Conservation (phyloP, 2,329 filamentous ascomycete genomes). For the Emergomyces orientalis region DNA sequence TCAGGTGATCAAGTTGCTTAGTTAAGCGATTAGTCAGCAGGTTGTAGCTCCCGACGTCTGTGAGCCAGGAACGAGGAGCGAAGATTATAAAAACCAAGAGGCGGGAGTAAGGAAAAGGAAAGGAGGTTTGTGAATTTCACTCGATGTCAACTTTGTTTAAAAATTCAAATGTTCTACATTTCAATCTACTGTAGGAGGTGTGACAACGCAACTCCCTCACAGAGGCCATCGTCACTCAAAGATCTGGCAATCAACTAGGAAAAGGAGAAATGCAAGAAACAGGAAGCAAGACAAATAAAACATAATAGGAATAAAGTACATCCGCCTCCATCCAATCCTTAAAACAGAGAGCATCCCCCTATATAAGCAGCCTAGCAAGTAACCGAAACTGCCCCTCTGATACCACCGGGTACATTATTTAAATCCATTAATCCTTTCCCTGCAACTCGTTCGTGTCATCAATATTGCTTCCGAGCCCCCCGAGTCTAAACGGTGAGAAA, state of each 20-base stretch:
- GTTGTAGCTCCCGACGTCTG: not conserved
- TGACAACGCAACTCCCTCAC: not conserved
- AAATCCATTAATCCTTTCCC: not conserved
- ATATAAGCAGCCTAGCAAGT: not conserved
- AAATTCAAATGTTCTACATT: not conserved
- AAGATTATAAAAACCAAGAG: too few relatives aligned
- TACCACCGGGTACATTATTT: not conserved
- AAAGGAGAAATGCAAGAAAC: not conserved
- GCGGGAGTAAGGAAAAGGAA: too few relatives aligned
- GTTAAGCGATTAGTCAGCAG: not conserved
- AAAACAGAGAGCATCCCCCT: not conserved
- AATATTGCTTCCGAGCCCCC: not conserved
- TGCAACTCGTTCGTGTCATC: not conserved
- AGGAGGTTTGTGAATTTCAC: not conserved
- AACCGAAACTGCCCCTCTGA: not conserved
- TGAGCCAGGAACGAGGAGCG: not conserved
- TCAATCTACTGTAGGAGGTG: not conserved
- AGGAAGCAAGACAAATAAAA: not conserved
- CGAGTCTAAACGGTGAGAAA: not conserved
- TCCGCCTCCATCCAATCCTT: not conserved
- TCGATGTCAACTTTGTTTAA: not conserved
- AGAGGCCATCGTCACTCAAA: not conserved
- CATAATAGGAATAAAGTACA: slow-evolving; percentile 1
- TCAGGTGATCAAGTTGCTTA: not conserved
- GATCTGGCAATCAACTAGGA: not conserved